These are phyloP conservation scores for Colletotrichum tanaceti DNA, from an alignment of 2,329 filamentous ascomycete genomes.

Conservation along the genomic window DNA sequence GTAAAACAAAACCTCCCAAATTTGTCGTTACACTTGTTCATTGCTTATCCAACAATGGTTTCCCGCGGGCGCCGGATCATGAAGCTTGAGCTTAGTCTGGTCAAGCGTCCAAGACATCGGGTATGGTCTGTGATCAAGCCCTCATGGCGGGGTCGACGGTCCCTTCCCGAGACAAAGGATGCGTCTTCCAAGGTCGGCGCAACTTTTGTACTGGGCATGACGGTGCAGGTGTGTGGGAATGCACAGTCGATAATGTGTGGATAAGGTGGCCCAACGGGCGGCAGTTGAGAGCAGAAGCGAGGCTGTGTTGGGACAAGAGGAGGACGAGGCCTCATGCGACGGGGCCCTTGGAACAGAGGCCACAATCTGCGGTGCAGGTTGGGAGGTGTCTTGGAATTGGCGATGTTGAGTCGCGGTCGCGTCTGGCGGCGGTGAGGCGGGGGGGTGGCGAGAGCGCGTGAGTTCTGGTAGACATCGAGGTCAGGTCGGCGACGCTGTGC, in stretches of 20 bases:
- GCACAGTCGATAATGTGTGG: conserved; percentile 16
- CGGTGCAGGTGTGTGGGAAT: conserved; percentile 24
- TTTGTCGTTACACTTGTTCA: neutral
- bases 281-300: conserved; percentile 30
- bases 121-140: conserved; percentile 4
- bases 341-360: conserved; percentile 11
- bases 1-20: neutral
- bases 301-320: conserved; percentile 31
- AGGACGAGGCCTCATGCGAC: conserved; percentile 30
- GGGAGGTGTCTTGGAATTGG: conserved; percentile 20
- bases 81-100: conserved; percentile 27
- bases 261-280: conserved; percentile 33
- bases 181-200: conserved; percentile 13
- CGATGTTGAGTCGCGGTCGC: conserved; percentile 23
- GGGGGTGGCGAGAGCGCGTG: neutral
- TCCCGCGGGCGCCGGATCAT: conserved; percentile 17
- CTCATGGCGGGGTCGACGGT: conserved; percentile 2
- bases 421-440: conserved; percentile 33
- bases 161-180: conserved; percentile 10
- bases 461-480: conserved; percentile 5
- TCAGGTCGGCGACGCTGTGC: neutral
- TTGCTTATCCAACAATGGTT: conserved; percentile 4
- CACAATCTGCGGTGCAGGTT: conserved; percentile 4
- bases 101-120: conserved; percentile 16
- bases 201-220: conserved; percentile 11